Evolutionary conservation across 768 basidiomycete species (phyloP), one percentile per base, ranked within the genome.

Genomic region (Trametopsis cervina): DNA sequence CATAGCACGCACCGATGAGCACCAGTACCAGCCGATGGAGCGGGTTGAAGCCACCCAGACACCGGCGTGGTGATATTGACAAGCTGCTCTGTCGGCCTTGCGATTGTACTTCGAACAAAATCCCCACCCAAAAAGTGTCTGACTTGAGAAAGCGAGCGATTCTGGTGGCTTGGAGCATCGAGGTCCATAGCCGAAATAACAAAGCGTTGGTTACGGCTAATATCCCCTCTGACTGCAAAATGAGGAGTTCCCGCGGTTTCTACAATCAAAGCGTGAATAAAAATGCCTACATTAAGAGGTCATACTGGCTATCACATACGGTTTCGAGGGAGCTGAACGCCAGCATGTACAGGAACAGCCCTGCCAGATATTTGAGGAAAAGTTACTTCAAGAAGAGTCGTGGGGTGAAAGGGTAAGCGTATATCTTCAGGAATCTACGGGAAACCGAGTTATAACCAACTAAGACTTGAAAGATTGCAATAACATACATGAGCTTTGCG

Each of bases 371-470:
- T 47, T 43, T 66, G 66, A 24, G 68, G 63, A 54, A 74, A 74
- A 20, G 63, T 60, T 12, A 71, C 58, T 40, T 70, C 66, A 4
- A 69, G 51, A 7, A 67, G 54, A 24, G 63, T 65, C 9, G 55
- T 56, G 7, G 73, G 73, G 29, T 57, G 57, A 57, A 75, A 75
- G n/a, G 64, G 61, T 35, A 67, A 58, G 20, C 70, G 53, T 26
- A 73, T 60, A 43, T 68, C 64, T 3, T 67, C 68, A 18, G 73
- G 71, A 33, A 75, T 69, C 40, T 66, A n/a, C n/a, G n/a, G n/a
- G n/a, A n/a, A n/a, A n/a, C n/a, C n/a, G n/a, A n/a, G n/a, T n/a
- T n/a, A n/a, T n/a, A n/a, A n/a, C n/a, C n/a, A n/a, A n/a, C n/a
- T n/a, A n/a, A n/a, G n/a, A n/a, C n/a, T n/a, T n/a, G n/a, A n/a